These are phyloP conservation scores for Cenchrus fungigraminus DNA, from an alignment of 176 grass and related monocot species.

Conservation along the genomic window DNA sequence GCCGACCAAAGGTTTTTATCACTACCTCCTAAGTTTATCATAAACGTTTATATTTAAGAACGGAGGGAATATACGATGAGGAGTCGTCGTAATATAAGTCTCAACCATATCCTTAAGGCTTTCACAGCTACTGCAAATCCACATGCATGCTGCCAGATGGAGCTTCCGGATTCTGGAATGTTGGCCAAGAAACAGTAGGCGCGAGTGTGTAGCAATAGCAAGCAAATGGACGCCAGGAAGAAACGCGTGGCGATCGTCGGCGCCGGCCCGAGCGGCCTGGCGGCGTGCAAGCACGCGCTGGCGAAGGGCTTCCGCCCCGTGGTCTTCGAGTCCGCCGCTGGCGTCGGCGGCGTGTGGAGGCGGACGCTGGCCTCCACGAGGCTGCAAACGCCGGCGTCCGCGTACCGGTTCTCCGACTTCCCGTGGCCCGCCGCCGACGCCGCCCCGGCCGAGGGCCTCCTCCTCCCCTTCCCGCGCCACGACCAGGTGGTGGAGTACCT, in stretches of 20 bases:
- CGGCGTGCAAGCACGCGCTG: slow-evolving; percentile 63
- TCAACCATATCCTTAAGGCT: not conserved
- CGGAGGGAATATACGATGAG: no score
- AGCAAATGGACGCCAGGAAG: slow-evolving; percentile 47
- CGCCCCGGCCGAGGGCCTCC: not conserved
- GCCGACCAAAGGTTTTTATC: no score
- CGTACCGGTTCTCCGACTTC: slow-evolving; percentile 70
- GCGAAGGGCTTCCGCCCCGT: slow-evolving; percentile 57
- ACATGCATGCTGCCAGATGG: not conserved
- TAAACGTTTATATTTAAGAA: no score
- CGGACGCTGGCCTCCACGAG: slow-evolving; percentile 60
- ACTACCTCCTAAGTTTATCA: no score
- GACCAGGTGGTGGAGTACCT: slow-evolving; percentile 55
- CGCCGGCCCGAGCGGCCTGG: slow-evolving; percentile 63
- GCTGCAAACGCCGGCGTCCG: slow-evolving; percentile 52
- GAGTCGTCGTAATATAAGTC: not conserved
- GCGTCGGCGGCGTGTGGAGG: slow-evolving; percentile 59
- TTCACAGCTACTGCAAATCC: not conserved
- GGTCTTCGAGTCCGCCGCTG: slow-evolving; percentile 48
- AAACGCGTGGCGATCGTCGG: slow-evolving; percentile 57
- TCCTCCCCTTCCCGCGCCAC: slow-evolving; percentile 34
- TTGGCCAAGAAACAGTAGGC: not conserved
- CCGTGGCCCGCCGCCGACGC: slow-evolving; percentile 44
- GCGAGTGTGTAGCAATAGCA: not conserved
- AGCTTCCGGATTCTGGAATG: not conserved